These are phyloP conservation scores for Miscanthus lutarioriparius DNA, from an alignment of 176 grass and related monocot species.

Conservation along the genomic window DNA sequence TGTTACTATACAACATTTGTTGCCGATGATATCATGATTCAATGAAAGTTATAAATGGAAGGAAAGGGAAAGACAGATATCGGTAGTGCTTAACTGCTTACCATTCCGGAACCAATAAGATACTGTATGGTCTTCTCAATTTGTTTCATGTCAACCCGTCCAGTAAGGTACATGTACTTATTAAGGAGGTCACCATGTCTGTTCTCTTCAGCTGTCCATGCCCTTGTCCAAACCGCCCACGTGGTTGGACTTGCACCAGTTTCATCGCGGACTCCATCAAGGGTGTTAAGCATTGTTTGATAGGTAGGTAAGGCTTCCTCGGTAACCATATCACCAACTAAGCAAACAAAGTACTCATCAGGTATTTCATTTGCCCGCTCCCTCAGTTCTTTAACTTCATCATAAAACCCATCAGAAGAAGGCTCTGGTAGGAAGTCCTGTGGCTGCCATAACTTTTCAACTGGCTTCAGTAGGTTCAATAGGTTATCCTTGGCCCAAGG, in stretches of 20 bases:
- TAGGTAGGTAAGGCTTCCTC: conserved; percentile 80
- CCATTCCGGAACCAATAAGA: conserved; percentile 69
- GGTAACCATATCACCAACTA: conserved; percentile 82
- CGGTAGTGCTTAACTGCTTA: conserved; percentile 17
- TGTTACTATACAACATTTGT: neutral
- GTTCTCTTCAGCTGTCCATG: conserved; percentile 81
- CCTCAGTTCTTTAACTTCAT: conserved; percentile 66
- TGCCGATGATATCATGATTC: neutral
- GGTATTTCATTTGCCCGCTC: conserved; percentile 69
- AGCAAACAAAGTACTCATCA: conserved; percentile 78
- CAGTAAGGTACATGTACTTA: conserved; percentile 72
- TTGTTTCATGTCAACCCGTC: conserved; percentile 72
- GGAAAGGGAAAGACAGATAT: neutral
- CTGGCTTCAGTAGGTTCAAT: conserved; percentile 63
- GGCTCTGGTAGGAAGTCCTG: conserved; percentile 69
- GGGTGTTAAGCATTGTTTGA: conserved; percentile 74
- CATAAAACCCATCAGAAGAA: conserved; percentile 63
- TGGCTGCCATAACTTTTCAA: conserved; percentile 75
- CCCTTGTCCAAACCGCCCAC: conserved; percentile 77
- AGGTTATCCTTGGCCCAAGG: conserved; percentile 60
- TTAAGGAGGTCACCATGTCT: conserved; percentile 77
- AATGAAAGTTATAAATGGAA: conserved; percentile 13
- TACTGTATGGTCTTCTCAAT: conserved; percentile 83
- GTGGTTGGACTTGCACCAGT: conserved; percentile 66
- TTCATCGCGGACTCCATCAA: conserved; percentile 67